Percentiles rank a stretch among this genome's conserved stretches.
Evolutionary conservation across 306 rosid species (phyloP).

Genomic region (Ceratonia siliqua): DNA sequence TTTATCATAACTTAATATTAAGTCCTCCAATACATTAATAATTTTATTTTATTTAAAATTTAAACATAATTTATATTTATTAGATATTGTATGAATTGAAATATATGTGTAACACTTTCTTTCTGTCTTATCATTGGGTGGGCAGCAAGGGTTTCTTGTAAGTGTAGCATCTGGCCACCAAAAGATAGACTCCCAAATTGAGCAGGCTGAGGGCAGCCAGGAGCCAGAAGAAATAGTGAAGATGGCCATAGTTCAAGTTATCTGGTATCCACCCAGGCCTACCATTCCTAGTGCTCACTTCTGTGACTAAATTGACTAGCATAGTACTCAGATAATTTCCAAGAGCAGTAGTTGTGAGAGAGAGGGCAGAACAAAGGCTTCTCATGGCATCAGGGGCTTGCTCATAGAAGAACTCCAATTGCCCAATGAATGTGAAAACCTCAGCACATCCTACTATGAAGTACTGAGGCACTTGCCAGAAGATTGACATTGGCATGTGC

Average conservation of each 20-base stretch:
- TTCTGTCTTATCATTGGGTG: background rate
- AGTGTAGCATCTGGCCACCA: constrained; percentile 43
- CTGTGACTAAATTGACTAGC: constrained; percentile 50
- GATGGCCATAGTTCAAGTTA: constrained; percentile 59
- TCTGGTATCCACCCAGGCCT: constrained; percentile 61
- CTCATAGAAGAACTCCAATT: constrained; percentile 56
- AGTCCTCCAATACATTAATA: no score
- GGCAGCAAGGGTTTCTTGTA: constrained; percentile 41
- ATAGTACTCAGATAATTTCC: constrained; percentile 63
- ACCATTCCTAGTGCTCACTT: constrained; percentile 43
- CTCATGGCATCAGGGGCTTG: constrained; percentile 66
- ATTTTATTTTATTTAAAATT: no score
- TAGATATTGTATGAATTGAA: no score
- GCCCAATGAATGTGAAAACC: constrained; percentile 56
- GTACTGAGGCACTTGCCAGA: constrained; percentile 66
- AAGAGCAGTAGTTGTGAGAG: constrained; percentile 49
- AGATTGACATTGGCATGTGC: constrained; percentile 52
- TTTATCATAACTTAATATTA: no score
- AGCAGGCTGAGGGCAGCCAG: constrained; percentile 50
- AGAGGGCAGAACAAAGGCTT: constrained; percentile 59
- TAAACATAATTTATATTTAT: no score
- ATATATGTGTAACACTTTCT: background rate
- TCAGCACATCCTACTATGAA: constrained; percentile 59
- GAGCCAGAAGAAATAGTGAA: constrained; percentile 56
- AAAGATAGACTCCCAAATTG: constrained; percentile 47